Evolutionary conservation across 164 flowering plant genomes (phyloP), one percentile per base, ranked within the genome.

Genomic region (Magnolia changhungtana): DNA sequence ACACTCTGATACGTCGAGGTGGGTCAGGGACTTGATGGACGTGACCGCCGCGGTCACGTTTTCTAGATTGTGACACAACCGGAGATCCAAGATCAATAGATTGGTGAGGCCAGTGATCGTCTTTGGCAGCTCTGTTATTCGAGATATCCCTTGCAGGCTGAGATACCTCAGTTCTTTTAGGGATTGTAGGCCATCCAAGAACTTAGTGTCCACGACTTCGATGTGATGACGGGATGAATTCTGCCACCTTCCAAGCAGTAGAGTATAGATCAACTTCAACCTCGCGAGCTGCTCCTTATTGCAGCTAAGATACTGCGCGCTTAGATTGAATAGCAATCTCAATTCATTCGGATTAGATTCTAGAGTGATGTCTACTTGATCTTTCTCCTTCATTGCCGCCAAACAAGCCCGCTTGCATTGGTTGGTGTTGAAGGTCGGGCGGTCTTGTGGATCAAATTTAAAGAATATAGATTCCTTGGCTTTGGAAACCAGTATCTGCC

Each of bases 1-100:
- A 76, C 91, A 87, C 59, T 82, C 83, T 1, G 89, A 87, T 16
- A 87, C 63, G 69, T 88, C 91, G 81, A 88, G 77, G 67, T 85
- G 85, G 0, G 84, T 85, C 55, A 88, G 77, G 9, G 73, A 77
- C 74, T 72, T 80, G 2, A 87, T 79, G 0, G 8, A 63, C 2
- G 58, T 74, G 11, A 88, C 78, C 2, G n/a, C 74, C 0, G 55
- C 11, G 0, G 86, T 83, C 29, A 87, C 61, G 7, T 0, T 27
- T 74, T 82, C 85, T 0, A 87, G 78, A 75, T 85, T 81, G 73
- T 80, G 83, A 58, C 91, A 88, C 0, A 81, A 82, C 65, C 84
- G 81, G 37, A 88, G 83, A 71, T 87, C 89, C 23, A 88, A 51
- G 18, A 86, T 69, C 50, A 16, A 72, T 64, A 88, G 67, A 19